These are phyloP conservation scores for Coriaria nepalensis DNA, from an alignment of 306 rosid genomes.

Conservation along the genomic window DNA sequence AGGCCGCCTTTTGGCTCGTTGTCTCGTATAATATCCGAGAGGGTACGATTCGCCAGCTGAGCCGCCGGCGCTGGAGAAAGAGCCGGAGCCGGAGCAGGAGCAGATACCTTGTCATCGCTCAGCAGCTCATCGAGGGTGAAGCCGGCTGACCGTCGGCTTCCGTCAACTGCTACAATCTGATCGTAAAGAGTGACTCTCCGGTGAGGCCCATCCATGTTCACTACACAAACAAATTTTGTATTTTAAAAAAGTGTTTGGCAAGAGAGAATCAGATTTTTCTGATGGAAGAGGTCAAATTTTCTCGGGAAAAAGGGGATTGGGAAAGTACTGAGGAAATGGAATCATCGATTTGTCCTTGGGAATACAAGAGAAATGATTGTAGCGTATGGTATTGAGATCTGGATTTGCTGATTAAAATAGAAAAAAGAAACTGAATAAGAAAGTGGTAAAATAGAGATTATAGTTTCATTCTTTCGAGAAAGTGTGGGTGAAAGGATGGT, in stretches of 20 bases:
- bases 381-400: too few species aligned
- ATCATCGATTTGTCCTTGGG: not conserved
- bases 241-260: not conserved
- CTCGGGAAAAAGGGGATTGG: constrained; percentile 4
- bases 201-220: constrained; percentile 36
- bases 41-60: constrained; percentile 27
- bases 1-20: constrained; percentile 26
- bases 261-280: not conserved
- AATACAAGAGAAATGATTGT: too few species aligned
- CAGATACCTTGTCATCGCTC: constrained; percentile 14
- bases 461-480: too few species aligned
- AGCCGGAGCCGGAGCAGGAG: not conserved
- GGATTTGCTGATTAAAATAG: too few species aligned
- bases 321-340: constrained; percentile 2
- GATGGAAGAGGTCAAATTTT: constrained; percentile 1
- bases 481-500: too few species aligned
- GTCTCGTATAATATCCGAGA: constrained; percentile 54
- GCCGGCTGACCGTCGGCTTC: constrained; percentile 33
- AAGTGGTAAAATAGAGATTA: too few species aligned
- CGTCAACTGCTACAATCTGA: constrained; percentile 53
- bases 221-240: not conserved
- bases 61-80: constrained; percentile 14
- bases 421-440: too few species aligned
- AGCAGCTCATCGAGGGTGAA: constrained; percentile 51
- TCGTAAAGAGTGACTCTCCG: constrained; percentile 51